Percentiles rank a stretch among this genome's conserved stretches.
Conservation (phyloP, 1,284 basidiomycete species). For the Pascua sp. region DNA sequence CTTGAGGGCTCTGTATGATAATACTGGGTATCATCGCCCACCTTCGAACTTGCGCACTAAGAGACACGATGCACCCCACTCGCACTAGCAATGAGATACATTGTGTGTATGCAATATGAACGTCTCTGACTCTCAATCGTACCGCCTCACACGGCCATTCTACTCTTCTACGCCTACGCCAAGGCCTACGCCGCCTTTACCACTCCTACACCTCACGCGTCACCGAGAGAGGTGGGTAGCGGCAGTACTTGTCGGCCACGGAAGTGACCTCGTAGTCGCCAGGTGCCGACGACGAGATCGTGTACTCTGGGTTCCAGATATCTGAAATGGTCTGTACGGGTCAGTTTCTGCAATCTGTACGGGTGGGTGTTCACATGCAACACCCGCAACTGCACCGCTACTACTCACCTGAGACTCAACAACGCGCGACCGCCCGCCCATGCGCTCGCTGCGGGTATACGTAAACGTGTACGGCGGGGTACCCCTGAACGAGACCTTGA, state of each 20-base stretch:
- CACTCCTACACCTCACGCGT: constrained; percentile 8
- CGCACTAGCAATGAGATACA: too few species aligned
- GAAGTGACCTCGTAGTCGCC: constrained; percentile 73
- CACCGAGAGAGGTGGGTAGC: constrained; percentile 60
- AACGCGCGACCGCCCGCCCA: constrained; percentile 54
- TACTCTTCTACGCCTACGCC: neutral
- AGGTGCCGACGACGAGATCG: constrained; percentile 81
- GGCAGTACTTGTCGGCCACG: constrained; percentile 76
- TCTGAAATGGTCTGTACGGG: constrained; percentile 64
- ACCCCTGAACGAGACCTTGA: constrained; percentile 74
- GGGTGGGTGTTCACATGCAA: too few species aligned
- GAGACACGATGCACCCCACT: too few species aligned
- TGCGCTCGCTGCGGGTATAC: constrained; percentile 64
- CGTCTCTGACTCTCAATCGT: too few species aligned
- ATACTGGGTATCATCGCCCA: too few species aligned
- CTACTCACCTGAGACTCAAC: constrained; percentile 67
- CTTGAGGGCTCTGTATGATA: too few species aligned
- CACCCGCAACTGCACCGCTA: neutral
- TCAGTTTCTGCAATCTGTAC: neutral
- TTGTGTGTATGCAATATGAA: too few species aligned
- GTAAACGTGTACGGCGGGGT: constrained; percentile 94
- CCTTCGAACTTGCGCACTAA: too few species aligned
- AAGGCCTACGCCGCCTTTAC: neutral
- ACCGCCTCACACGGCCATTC: neutral
- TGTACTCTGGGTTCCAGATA: constrained; percentile 71